Evolutionary conservation across 2,329 filamentous ascomycete species (phyloP).

Genomic region (Apiospora arundinis): DNA sequence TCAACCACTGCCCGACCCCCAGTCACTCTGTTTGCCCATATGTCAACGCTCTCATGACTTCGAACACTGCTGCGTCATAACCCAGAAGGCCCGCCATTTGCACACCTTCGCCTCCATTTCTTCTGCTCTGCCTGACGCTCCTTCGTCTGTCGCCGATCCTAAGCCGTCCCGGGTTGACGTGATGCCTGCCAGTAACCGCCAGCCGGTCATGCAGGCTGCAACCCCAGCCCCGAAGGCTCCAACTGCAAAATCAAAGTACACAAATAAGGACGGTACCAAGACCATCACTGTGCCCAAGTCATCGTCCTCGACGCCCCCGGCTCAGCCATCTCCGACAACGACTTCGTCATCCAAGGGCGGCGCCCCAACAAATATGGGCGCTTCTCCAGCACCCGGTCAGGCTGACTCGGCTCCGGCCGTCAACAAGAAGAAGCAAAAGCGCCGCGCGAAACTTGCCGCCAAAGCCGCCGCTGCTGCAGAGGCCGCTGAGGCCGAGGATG

Average conservation of each 20-base stretch:
- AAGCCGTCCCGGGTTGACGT: conserved; percentile 34
- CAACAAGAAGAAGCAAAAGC: conserved; percentile 95
- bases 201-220: conserved; percentile 55
- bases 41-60: conserved; percentile 20
- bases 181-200: conserved; percentile 61
- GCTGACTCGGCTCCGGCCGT: conserved; percentile 56
- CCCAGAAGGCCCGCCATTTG: conserved; percentile 18
- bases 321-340: conserved; percentile 58
- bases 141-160: conserved; percentile 33
- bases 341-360: conserved; percentile 46
- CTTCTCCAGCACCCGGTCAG: conserved; percentile 38
- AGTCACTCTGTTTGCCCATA: conserved; percentile 16
- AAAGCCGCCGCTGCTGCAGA: conserved; percentile 63
- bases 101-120: conserved; percentile 25
- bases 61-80: conserved; percentile 21
- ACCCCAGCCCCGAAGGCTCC: conserved; percentile 56
- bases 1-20: conserved; percentile 14
- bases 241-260: conserved; percentile 63
- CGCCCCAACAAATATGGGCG: conserved; percentile 39
- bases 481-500: conserved; percentile 34
- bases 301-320: conserved; percentile 55
- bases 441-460: conserved; percentile 83
- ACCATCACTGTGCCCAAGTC: conserved; percentile 70
- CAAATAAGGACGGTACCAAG: conserved; percentile 73
- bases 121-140: conserved; percentile 24